These are phyloP conservation scores for Parietaria judaica DNA, from an alignment of 306 rosid species.

Conservation along the genomic window DNA sequence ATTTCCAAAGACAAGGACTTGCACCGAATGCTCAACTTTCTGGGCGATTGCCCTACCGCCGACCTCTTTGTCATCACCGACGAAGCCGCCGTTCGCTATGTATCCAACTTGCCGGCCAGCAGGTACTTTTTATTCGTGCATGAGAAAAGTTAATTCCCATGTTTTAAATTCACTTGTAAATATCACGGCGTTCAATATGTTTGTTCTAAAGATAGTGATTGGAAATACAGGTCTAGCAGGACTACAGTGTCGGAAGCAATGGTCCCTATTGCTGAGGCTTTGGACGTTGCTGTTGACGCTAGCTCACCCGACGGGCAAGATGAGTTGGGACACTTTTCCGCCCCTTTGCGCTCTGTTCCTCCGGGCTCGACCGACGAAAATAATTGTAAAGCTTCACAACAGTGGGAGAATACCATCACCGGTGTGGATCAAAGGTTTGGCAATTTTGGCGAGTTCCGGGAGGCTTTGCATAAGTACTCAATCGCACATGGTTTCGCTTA, in stretches of 20 bases:
- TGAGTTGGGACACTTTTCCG: slow-evolving; percentile 38
- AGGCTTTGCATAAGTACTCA: slow-evolving; percentile 90
- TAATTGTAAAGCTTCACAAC: slow-evolving; percentile 73
- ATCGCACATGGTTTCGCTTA: slow-evolving; percentile 94
- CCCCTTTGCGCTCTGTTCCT: slow-evolving; percentile 31
- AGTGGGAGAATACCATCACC: slow-evolving; percentile 94
- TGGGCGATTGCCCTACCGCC: slow-evolving; percentile 56
- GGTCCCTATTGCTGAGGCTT: slow-evolving; percentile 50
- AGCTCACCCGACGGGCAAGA: slow-evolving; percentile 25
- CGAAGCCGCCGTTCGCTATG: slow-evolving; percentile 57
- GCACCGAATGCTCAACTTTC: slow-evolving; percentile 83
- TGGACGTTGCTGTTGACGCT: slow-evolving; percentile 31
- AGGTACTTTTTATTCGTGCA: slow-evolving; percentile 38
- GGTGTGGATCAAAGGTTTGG: slow-evolving; percentile 94
- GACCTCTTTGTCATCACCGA: slow-evolving; percentile 66
- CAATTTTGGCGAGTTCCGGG: slow-evolving; percentile 84
- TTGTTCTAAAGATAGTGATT: slow-evolving; percentile 2
- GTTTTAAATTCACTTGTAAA: too few relatives aligned
- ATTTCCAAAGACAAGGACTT: slow-evolving; percentile 90
- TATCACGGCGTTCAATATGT: too few relatives aligned
- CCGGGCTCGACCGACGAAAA: slow-evolving; percentile 37
- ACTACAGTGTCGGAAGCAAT: slow-evolving; percentile 80
- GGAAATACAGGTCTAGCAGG: slow-evolving; percentile 73
- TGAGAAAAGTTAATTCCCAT: too few relatives aligned
- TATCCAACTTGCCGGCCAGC: slow-evolving; percentile 78